These are phyloP conservation scores for Puccinia novopanici DNA, from an alignment of 1,284 basidiomycete species.

Conservation along the genomic window DNA sequence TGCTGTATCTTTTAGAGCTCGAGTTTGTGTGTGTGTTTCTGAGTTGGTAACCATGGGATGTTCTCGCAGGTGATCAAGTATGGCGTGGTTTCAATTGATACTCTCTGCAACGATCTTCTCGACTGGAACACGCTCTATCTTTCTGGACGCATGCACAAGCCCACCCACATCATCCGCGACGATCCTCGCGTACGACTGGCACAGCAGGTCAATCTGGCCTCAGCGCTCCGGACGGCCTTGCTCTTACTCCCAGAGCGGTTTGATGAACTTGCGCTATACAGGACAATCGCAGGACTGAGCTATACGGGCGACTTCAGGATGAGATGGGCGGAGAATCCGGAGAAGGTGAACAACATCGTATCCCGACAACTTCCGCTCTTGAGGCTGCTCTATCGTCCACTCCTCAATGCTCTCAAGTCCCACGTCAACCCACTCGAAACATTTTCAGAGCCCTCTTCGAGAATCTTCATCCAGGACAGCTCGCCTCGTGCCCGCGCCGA, in stretches of 20 bases:
- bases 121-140: slow-evolving; percentile 94
- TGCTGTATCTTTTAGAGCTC: not conserved
- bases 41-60: not conserved
- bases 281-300: slow-evolving; percentile 79
- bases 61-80: slow-evolving; percentile 82
- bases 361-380: slow-evolving; percentile 79
- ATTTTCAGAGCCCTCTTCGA: not conserved
- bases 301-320: slow-evolving; percentile 93
- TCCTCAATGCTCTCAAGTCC: slow-evolving; percentile 71
- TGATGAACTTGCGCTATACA: slow-evolving; percentile 79
- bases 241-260: slow-evolving; percentile 68
- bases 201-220: slow-evolving; percentile 87
- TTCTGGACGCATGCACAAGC: slow-evolving; percentile 95
- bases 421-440: not conserved
- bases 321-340: slow-evolving; percentile 88
- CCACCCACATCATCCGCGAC: slow-evolving; percentile 80
- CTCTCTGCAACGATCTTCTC: slow-evolving; percentile 81
- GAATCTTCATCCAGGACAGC: slow-evolving; percentile 15
- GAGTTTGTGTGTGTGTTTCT: not conserved
- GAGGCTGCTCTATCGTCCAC: slow-evolving; percentile 78
- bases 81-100: slow-evolving; percentile 89
- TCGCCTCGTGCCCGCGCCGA: slow-evolving; percentile 21
- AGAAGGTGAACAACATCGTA: slow-evolving; percentile 92
- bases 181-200: slow-evolving; percentile 85
- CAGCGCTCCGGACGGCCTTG: slow-evolving; percentile 79